Conservation (phyloP, 148 eudicot species). For the Rhododendron mucronatum region DNA sequence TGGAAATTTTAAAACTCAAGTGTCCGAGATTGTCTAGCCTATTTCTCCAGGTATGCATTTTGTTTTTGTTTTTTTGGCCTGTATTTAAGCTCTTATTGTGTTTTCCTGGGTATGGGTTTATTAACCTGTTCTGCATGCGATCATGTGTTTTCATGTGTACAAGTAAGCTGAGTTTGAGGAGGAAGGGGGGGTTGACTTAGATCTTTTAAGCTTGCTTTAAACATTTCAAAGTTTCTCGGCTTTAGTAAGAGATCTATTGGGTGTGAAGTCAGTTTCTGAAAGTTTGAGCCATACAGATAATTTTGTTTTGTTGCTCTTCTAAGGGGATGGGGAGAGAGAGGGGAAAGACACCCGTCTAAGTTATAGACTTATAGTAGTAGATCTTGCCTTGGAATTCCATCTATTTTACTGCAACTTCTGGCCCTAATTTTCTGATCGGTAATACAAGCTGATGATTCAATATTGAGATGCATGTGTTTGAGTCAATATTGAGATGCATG, state of each 20-base stretch:
- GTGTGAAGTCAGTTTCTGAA: background rate
- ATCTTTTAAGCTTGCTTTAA: background rate
- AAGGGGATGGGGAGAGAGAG: background rate
- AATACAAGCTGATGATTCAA: background rate
- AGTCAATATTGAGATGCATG: background rate
- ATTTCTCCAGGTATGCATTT: slow-evolving; percentile 73
- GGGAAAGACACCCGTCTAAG: background rate
- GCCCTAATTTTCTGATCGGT: background rate
- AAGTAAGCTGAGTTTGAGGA: background rate
- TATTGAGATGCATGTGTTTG: background rate
- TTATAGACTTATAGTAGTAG: too few relatives aligned
- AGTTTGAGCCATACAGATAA: background rate
- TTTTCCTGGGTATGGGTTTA: background rate
- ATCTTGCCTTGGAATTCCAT: background rate
- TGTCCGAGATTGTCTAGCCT: slow-evolving; percentile 80
- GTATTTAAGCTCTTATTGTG: background rate
- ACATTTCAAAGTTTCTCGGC: background rate
- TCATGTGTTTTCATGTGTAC: background rate
- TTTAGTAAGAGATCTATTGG: background rate
- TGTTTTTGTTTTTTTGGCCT: background rate
- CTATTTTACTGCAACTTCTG: background rate
- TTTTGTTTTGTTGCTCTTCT: background rate
- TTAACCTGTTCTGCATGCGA: background rate
- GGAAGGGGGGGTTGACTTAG: background rate
- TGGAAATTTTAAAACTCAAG: slow-evolving; percentile 70